Conservation (phyloP, 2,329 filamentous ascomycete genomes). For the Hirsutella rhossiliensis region DNA sequence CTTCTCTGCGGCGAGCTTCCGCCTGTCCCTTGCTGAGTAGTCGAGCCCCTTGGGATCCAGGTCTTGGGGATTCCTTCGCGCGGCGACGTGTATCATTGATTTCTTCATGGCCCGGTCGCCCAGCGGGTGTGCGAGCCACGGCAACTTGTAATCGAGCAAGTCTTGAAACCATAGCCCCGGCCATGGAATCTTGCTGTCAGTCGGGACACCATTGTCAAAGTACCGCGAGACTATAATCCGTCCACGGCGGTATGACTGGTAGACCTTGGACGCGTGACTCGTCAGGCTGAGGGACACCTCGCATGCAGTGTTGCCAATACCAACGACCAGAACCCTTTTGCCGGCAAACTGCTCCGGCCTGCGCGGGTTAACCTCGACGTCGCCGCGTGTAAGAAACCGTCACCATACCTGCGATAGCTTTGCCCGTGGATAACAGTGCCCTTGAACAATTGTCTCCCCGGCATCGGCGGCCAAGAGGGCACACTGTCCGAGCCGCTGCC, state of each 20-base stretch:
- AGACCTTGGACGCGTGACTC: conserved; percentile 11
- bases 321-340: conserved; percentile 30
- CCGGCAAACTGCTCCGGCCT: conserved; percentile 6
- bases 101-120: conserved; percentile 1
- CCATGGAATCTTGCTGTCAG: conserved; percentile 2
- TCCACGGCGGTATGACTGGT: conserved; percentile 13
- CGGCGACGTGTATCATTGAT: conserved; percentile 1
- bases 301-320: conserved; percentile 26
- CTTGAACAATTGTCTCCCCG: conserved; percentile 18
- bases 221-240: conserved; percentile 9
- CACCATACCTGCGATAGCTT: conserved; percentile 1
- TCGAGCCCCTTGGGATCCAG: not conserved
- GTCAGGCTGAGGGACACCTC: conserved; percentile 19
- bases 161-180: conserved; percentile 2
- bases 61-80: not conserved
- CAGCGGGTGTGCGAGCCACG: not conserved
- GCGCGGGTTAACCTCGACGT: too few relatives aligned
- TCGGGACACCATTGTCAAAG: conserved; percentile 3
- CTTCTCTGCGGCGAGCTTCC: not conserved
- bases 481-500: conserved; percentile 21
- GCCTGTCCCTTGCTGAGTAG: not conserved
- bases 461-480: conserved; percentile 23
- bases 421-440: conserved; percentile 11
- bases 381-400: too few relatives aligned
- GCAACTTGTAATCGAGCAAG: conserved; percentile 1